Base-by-base conservation (phyloP, 352 stramenopile genomes). In the Pythium diclinum region DNA sequence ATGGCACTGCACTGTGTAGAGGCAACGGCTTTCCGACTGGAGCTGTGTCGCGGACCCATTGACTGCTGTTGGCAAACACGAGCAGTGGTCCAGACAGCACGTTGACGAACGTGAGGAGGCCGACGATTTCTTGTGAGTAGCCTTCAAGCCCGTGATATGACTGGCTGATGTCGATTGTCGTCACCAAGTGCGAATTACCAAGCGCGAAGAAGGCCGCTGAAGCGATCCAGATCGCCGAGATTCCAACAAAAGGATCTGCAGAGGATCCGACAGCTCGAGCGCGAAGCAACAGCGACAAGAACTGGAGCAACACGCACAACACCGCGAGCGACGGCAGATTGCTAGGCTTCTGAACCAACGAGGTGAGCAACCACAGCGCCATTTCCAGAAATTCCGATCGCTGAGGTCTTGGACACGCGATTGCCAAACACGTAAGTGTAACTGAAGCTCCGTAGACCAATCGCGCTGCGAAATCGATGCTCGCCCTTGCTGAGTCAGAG, bases 101-200 rank as follows among this genome's bases (percentile, higher is more conserved):
- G 54, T 81, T 90, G 58, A 88, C 64, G 53, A 87, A 90, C 9
- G 85, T 96, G 49, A 96, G 54, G 0, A 75, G 25, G 3, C 87
- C 87, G 2, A 96, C 87, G n/a, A 94, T 34, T n/a, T 56, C 78
- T 58, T 96, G 88, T 6, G 82, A 93, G 72, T 96, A 96, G 16
- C 68, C 73, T 9, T 73, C 73, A 21, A 96, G 67, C 0, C 88
- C 88, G 57, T 89, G 85, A 51, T 95, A 96, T 6, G 87, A 90
- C 62, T 93, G 85, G 42, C 86, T 95, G 33, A 96, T 92, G 66
- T 96, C 88, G 58, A 96, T 85, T 2, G 88, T 96, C 16, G 85
- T 94, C 51, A 96, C 86, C 58, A 96, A 73, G 56, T 96, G 88
- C 36, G 88, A 96, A 59, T 96, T 96, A 19, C 87, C 88, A 0